A percentile compares a stretch with the other conserved stretches of the same genome.
Conservation (phyloP, 164 flowering plant genomes). For the Magnolia kwangsiensis region DNA sequence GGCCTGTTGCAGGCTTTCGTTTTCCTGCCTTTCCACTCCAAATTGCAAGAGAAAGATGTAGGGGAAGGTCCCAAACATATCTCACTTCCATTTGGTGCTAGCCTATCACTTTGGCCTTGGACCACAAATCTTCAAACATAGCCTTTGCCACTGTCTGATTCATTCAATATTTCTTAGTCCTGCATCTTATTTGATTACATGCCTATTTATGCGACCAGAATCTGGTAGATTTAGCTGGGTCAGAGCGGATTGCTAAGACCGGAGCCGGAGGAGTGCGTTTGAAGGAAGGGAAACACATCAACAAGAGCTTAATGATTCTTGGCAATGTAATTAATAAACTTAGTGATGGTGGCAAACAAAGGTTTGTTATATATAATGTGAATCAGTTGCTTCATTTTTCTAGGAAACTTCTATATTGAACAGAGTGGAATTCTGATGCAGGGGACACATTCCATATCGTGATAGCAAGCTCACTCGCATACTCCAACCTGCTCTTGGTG, state of each 20-base stretch:
- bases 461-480: constrained; percentile 97
- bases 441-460: constrained; percentile 97
- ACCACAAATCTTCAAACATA: background rate
- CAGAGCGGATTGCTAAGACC: constrained; percentile 94
- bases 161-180: background rate
- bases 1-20: too few relatives aligned
- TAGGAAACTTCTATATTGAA: constrained; percentile 9
- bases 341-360: constrained; percentile 85
- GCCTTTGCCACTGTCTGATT: background rate
- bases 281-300: constrained; percentile 95
- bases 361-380: constrained; percentile 34
- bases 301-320: constrained; percentile 93
- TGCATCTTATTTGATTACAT: background rate
- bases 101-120: background rate
- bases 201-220: constrained; percentile 42
- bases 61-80: too few relatives aligned
- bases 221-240: constrained; percentile 96
- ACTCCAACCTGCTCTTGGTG: constrained; percentile 97
- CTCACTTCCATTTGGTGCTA: too few relatives aligned
- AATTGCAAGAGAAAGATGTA: too few relatives aligned
- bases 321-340: constrained; percentile 95
- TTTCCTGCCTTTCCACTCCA: too few relatives aligned
- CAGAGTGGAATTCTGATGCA: constrained; percentile 23
- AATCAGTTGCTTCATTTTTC: background rate
- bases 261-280: constrained; percentile 94